Base-by-base conservation (phyloP, 2,329 filamentous ascomycete species). In the Alternaria consortialis region DNA sequence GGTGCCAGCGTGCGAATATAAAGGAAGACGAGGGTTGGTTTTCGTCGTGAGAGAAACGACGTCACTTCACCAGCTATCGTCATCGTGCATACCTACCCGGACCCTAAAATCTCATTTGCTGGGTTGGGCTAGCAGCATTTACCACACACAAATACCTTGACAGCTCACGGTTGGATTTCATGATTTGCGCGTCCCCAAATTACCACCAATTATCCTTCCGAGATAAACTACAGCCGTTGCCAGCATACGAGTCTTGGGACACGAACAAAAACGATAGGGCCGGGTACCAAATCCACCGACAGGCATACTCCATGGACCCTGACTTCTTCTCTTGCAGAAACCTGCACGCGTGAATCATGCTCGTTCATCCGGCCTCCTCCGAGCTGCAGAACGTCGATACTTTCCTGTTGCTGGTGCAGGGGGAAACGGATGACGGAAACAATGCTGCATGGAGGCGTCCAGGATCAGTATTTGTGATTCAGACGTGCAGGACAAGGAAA, bases 31-130 rank as follows among this genome's bases (percentile, higher is more conserved):
- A 50, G 54, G 56, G 63, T 57, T 65, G 62, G 55, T 67, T 68
- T 71, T 68, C 63, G 63, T 50, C 29, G 44, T 43, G 37, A 36
- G 53, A 60, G 27, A 31, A 48, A 60, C 58, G 60, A 74, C 73
- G 74, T 77, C 72, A 75, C 64, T 43, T 65, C 58, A 57, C 51
- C 34, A 34, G 23, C 48, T 51, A 52, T 70, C 73, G 72, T 76
- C 74, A 75, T 69, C 57, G 58, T 70, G 74, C 73, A 74, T 68
- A 63, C 37, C 43, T 44, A 53, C 39, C 53, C 53, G 63, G 60
- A 66, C 66, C 68, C 67, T 70, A 64, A 60, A 56, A 63, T 37
- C 34, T n/a, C 40, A 20, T 51, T 47, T 52, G 47, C 47, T 56
- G 27, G 32, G 11, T 29, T 44, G 20, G 17, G 11, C 58, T 56